Conservation (phyloP, 768 basidiomycete genomes). For the Hygrocybe coccinea region DNA sequence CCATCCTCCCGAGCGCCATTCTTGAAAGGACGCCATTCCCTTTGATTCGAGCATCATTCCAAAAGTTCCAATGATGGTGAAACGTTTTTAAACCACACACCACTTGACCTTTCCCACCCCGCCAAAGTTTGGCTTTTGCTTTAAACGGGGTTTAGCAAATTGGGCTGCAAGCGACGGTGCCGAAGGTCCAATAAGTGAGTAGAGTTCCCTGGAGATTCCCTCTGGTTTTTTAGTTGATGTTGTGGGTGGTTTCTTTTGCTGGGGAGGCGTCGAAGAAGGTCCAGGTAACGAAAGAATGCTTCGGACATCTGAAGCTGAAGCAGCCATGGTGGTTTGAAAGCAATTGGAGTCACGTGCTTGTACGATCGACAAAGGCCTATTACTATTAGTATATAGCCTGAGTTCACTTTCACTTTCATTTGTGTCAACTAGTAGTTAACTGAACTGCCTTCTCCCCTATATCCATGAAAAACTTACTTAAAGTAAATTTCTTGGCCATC, state of each 20-base stretch:
- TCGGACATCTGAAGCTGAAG: constrained; percentile 76
- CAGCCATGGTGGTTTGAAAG: constrained; percentile 44
- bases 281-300: constrained; percentile 70
- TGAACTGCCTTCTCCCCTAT: too few relatives aligned
- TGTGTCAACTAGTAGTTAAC: too few relatives aligned
- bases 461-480: too few relatives aligned
- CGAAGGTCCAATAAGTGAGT: constrained; percentile 90
- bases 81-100: constrained; percentile 34
- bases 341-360: background rate
- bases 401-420: too few relatives aligned
- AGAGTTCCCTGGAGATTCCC: constrained; percentile 90
- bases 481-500: too few relatives aligned
- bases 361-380: too few relatives aligned
- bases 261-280: constrained; percentile 40
- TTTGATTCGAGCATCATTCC: constrained; percentile 25
- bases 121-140: constrained; percentile 78
- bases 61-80: background rate
- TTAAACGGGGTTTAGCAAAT: constrained; percentile 75
- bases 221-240: constrained; percentile 63
- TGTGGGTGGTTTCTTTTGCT: constrained; percentile 41
- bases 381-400: too few relatives aligned
- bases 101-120: constrained; percentile 64
- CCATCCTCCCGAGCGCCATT: constrained; percentile 66
- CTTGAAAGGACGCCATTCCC: constrained; percentile 73
- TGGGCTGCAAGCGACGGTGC: constrained; percentile 80